Evolutionary conservation across 1,284 basidiomycete species (phyloP), one percentile per base, ranked within the genome.

Genomic region (Heliocybe sulcata): DNA sequence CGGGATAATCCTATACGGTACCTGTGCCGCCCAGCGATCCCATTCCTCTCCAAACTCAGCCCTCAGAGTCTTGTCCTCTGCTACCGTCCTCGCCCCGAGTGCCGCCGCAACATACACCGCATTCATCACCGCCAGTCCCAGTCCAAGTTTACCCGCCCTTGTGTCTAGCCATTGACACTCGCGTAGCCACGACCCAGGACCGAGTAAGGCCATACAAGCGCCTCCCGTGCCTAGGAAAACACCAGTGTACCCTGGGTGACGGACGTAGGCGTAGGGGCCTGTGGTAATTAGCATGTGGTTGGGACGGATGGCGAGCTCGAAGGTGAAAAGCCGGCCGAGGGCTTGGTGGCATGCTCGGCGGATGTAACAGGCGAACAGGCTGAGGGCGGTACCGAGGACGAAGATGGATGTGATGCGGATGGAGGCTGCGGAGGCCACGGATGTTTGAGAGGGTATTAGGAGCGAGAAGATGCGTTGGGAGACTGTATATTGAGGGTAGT

Each of bases 231-330:
- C 65, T 38, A 71, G 14, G 35, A 71, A 62, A 12, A 69, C 56
- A 1, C 64, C 71, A 16, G 67, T 67, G 58, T 75, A 75, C 52
- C 68, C 69, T 1, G 73, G 74, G 56, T 76, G 73, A 35, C 71
- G 64, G 12, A 75, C 65, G 55, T 68, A 53, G 1, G 62, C 52
- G 54, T 75, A 75, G 0, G 72, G 73, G 0, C 73, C 72, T 6
- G 59, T 53, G 0, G 67, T 69, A 25, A 74, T 56, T 50, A 75
- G 65, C 47, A 49, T 56, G 54, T 75, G 73, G 35, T 67, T 59
- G 20, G 64, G 60, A 29, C 62, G 65, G 12, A 75, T 64, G 51
- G 64, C 65, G 1, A 73, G 62, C 35, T 72, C 68, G 56, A 72
- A 75, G 1, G 71, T 74, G 61, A 75, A 76, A 42, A 71, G 59